A percentile compares a stretch with the other conserved stretches of the same genome.
Conservation (phyloP, 208 protist genomes). For the Leishmania martiniquensis region DNA sequence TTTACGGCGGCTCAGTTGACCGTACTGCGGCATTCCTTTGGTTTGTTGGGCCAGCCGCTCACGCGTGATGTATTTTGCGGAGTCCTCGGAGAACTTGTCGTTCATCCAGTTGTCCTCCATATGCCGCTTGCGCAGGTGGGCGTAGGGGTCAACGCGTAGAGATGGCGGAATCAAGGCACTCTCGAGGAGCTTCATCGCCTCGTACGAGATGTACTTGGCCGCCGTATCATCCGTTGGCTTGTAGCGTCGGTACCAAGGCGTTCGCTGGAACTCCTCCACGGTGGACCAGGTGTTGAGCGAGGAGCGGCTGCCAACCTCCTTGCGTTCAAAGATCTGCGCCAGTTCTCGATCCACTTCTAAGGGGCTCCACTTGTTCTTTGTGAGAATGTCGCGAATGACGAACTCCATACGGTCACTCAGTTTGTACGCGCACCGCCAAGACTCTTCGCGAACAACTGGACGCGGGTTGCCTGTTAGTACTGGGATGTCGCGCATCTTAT, state of each 20-base stretch:
- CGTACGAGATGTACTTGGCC: slow-evolving; percentile 89
- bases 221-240: slow-evolving; percentile 79
- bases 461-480: slow-evolving; percentile 87
- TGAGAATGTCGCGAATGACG: slow-evolving; percentile 76
- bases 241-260: slow-evolving; percentile 89
- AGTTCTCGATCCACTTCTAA: slow-evolving; percentile 80
- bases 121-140: slow-evolving; percentile 88
- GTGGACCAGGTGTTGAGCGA: slow-evolving; percentile 88
- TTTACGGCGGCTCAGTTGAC: slow-evolving; percentile 64
- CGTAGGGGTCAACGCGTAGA: slow-evolving; percentile 78
- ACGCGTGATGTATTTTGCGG: slow-evolving; percentile 72
- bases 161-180: slow-evolving; percentile 80
- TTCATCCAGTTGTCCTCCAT: slow-evolving; percentile 94
- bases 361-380: slow-evolving; percentile 59
- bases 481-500: slow-evolving; percentile 89
- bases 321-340: slow-evolving; percentile 83
- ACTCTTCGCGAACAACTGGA: slow-evolving; percentile 72
- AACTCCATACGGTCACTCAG: slow-evolving; percentile 87
- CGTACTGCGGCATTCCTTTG: slow-evolving; percentile 79
- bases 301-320: slow-evolving; percentile 57
- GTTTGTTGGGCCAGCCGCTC: slow-evolving; percentile 80
- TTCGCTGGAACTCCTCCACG: slow-evolving; percentile 91
- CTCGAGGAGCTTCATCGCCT: slow-evolving; percentile 88
- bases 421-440: slow-evolving; percentile 85
- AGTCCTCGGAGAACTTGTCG: slow-evolving; percentile 85